Evolutionary conservation across 345 rosid species (phyloP).

Genomic region (Jatropha curcas): DNA sequence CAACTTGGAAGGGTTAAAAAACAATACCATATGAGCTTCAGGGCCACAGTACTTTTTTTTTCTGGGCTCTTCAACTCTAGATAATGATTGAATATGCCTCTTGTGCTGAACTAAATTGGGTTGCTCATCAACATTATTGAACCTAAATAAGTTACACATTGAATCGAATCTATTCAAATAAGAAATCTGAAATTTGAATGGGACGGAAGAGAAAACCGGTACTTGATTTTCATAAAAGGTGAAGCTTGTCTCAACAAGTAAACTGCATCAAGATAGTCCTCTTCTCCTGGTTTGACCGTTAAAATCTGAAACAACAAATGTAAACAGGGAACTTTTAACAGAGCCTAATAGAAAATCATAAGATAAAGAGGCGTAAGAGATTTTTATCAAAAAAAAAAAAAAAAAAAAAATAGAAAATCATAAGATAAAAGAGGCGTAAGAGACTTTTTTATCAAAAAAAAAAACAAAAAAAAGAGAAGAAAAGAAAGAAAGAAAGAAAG

Average conservation of each 20-base stretch:
- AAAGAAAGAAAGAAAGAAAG: no score
- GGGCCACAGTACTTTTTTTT: constrained; percentile 48
- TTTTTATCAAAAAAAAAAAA: neutral
- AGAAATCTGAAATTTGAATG: constrained; percentile 18
- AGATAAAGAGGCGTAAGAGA: neutral
- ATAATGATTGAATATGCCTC: constrained; percentile 48
- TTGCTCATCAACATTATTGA: constrained; percentile 55
- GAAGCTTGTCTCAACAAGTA: constrained; percentile 80
- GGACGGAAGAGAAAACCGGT: constrained; percentile 13
- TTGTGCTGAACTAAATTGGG: constrained; percentile 40
- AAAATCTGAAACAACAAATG: constrained; percentile 51
- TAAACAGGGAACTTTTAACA: neutral
- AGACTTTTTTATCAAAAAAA: no score
- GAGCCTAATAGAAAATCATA: neutral
- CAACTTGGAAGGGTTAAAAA: neutral
- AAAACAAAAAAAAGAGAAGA: no score
- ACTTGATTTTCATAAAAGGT: constrained; percentile 88
- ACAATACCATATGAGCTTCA: constrained; percentile 47
- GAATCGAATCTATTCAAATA: constrained; percentile 7
- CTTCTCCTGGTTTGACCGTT: constrained; percentile 80
- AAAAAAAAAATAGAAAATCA: no score
- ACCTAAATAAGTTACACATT: constrained; percentile 45
- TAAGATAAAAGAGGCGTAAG: no score
- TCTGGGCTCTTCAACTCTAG: constrained; percentile 53
- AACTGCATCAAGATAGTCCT: constrained; percentile 72